Base-by-base conservation (phyloP, 768 basidiomycete species). In the Hemileccinum impolitum region DNA sequence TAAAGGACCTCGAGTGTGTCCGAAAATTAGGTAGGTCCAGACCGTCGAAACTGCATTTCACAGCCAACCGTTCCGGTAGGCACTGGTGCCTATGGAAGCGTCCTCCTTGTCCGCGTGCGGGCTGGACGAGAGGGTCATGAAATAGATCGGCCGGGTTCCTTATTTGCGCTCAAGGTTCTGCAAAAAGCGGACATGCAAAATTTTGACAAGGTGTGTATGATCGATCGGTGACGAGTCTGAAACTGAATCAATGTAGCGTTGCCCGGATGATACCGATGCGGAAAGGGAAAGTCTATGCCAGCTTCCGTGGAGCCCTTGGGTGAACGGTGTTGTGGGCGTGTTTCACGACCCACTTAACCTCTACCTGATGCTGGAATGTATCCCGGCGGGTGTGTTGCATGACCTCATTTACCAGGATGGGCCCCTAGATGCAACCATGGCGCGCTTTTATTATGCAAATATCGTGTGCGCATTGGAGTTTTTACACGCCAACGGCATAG, bases 391-490 rank as follows among this genome's bases (percentile, higher is more conserved):
- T 1, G 73, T 71, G 5, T 61, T 83, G 3, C 67, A 68, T 25
- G 58, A 68, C 18, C 40, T 72, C 28, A 72, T 77, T 30, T 63
- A 63, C 28, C 57, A 51, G 12, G 55, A 54, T 1, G 62, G 57
- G 11, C 69, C 69, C 9, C 54, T 79, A 9, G 58, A 69, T 6
- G 58, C 68, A 7, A 39, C 60, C 2, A 59, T 55, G 0, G 65
- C 70, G 7, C 67, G 68, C 6, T 85, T 85, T 63, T 84, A 81
- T 64, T 77, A 74, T 54, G 66, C 74, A 21, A 83, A 82, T 54
- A 74, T 82, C 36, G 70, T 72, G 11, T 71, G 72, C 37, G 82
- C 69, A 12, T 57, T 84, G 25, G 66, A 72, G 12, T 79, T 77
- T 56, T 59, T 84, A 2, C 73, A 78, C 45, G 47, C 50, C 0